Evolutionary conservation across 768 basidiomycete species (phyloP).

Genomic region (Collybia nuda): DNA sequence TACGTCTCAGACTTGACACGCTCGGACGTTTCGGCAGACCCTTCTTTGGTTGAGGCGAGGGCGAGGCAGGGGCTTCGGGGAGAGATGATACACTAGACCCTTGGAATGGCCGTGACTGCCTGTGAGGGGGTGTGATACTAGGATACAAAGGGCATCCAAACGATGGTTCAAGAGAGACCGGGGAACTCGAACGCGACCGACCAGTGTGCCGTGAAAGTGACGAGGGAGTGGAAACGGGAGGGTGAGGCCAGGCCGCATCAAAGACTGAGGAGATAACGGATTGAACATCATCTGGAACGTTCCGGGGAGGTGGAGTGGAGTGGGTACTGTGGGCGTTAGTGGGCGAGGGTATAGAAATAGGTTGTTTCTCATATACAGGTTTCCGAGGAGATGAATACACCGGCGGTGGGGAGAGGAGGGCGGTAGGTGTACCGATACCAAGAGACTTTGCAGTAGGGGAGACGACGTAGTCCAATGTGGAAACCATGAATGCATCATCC

Average conservation of each 20-base stretch:
- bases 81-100: constrained; percentile 26
- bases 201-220: background rate
- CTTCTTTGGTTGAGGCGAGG: constrained; percentile 13
- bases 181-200: background rate
- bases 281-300: constrained; percentile 28
- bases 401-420: constrained; percentile 18
- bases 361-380: constrained; percentile 1
- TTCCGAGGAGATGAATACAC: constrained; percentile 14
- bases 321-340: constrained; percentile 6
- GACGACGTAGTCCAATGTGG: constrained; percentile 44
- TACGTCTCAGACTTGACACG: constrained; percentile 25
- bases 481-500: constrained; percentile 40
- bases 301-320: constrained; percentile 14
- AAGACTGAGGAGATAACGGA: constrained; percentile 38
- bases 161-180: constrained; percentile 5
- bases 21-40: constrained; percentile 18
- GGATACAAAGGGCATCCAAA: constrained; percentile 20
- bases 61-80: constrained; percentile 7
- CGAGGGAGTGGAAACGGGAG: constrained; percentile 18
- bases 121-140: constrained; percentile 15
- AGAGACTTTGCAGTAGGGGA: constrained; percentile 42
- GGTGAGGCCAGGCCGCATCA: constrained; percentile 39
- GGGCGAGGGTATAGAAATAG: constrained; percentile 7
- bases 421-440: constrained; percentile 31
- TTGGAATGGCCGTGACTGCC: constrained; percentile 28